phyloP scores from a whole-genome alignment of 768 basidiomycete species.

The Sporobolomyces roseus region DNA sequence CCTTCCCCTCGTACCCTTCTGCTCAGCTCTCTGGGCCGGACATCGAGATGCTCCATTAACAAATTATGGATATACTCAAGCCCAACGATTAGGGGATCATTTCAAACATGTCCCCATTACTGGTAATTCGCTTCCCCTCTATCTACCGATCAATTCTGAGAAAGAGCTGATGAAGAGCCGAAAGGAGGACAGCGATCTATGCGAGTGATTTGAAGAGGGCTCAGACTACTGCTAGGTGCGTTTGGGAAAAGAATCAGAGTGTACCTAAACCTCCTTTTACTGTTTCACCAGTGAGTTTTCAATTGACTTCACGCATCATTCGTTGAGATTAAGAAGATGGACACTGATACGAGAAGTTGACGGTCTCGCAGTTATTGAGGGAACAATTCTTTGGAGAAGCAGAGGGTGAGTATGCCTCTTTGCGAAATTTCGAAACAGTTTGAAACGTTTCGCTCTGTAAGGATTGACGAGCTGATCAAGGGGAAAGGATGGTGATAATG shows the following conservation, averaged over 20 bases:
- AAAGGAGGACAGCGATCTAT: constrained; percentile 47
- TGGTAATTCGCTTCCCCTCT: constrained; percentile 6
- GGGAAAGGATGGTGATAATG: too few relatives aligned
- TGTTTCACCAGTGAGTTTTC: constrained; percentile 5
- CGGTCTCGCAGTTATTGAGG: constrained; percentile 47
- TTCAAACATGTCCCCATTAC: constrained; percentile 42
- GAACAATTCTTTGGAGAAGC: constrained; percentile 53
- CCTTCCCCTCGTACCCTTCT: background rate
- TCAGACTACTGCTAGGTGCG: constrained; percentile 48
- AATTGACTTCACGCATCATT: background rate
- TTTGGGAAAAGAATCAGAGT: constrained; percentile 31
- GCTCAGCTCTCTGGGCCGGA: constrained; percentile 32
- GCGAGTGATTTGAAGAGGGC: constrained; percentile 51
- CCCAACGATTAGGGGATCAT: constrained; percentile 34
- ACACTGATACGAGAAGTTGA: too few relatives aligned
- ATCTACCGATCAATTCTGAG: background rate
- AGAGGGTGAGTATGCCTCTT: constrained; percentile 45
- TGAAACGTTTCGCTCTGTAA: background rate
- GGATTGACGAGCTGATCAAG: too few relatives aligned
- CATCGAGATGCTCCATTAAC: constrained; percentile 40
- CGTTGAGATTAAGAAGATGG: too few relatives aligned
- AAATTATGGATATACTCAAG: constrained; percentile 41
- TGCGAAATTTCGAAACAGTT: background rate
- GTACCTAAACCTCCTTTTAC: constrained; percentile 21
- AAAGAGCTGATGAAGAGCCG: background rate